phyloP scores from a whole-genome alignment of 2,329 filamentous ascomycete species.

The Diaporthe humulicola region DNA sequence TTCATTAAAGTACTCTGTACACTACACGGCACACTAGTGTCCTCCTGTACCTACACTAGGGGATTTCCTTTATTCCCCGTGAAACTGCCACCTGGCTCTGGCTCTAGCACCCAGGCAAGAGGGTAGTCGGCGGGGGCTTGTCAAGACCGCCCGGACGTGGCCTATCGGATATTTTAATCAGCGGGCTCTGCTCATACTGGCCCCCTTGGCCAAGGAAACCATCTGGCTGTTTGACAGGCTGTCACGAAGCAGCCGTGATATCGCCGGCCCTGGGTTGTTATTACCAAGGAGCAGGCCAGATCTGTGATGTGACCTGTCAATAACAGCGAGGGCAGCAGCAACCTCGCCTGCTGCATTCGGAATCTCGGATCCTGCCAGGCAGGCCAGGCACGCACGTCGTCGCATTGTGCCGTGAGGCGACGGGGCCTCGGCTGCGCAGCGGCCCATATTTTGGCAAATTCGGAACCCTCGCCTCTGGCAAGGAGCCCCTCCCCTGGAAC shows the following conservation, averaged over 20 bases:
- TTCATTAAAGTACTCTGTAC: too few relatives aligned
- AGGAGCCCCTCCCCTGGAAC: background rate
- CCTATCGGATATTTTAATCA: conserved; percentile 9
- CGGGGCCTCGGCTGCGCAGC: conserved; percentile 19
- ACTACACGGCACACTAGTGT: background rate
- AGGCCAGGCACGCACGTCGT: conserved; percentile 8
- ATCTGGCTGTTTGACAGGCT: background rate
- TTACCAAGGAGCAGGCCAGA: conserved; percentile 17
- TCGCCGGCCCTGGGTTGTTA: background rate
- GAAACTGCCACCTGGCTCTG: background rate
- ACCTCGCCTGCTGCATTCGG: conserved; percentile 19
- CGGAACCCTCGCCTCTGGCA: conserved; percentile 19
- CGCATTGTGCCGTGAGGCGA: background rate
- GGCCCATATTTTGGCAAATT: conserved; percentile 15
- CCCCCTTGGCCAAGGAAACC: background rate
- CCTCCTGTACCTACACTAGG: background rate
- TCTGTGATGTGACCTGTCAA: conserved; percentile 18
- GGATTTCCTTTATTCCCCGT: conserved; percentile 9
- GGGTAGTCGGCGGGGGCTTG: background rate
- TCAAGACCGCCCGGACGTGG: background rate
- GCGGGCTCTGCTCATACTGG: background rate
- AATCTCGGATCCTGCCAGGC: too few relatives aligned
- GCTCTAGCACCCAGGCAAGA: background rate
- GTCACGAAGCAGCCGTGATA: background rate
- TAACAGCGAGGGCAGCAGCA: conserved; percentile 20